Evolutionary conservation across 2,329 filamentous ascomycete species (phyloP), one percentile per base, ranked within the genome.

Genomic region (Didymella exigua): DNA sequence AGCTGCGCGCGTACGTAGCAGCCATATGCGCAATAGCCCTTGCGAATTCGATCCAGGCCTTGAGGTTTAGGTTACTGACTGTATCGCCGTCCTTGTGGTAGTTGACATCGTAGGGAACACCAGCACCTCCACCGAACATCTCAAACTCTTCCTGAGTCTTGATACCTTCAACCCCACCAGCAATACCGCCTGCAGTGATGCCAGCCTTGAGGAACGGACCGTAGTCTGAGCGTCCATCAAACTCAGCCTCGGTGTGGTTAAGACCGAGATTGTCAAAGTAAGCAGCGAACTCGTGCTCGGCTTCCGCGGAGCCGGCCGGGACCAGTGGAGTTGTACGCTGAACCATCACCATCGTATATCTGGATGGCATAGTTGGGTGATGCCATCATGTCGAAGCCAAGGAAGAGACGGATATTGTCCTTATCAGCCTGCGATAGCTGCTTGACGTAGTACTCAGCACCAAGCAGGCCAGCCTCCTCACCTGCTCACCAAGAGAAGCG

Each of bases 211-310:
- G 88, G 77, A 93, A 93, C 1, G 85, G 87, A 45, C 87, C 88
- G 65, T 93, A 93, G 74, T 95, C 90, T 59, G 87, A 90, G 54
- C 90, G 86, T 6, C 90, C 90, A 64, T 91, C 88, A 62, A 95
- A 93, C 2, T 85, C 83, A 24, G 89, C 89, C 54, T 89, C 85
- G 0, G 85, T 89, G 70, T 86, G 68, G 54, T 70, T 69, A 9
- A 70, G 59, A 3, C 66, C 63, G 10, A 68, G 62, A 47, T 68
- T 68, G 37, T 69, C 60, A 36, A 73, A 73, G 57, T 70, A 73
- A 46, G 67, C 59, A 10, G 68, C 58, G 36, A 87, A 73, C 86
- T 86, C 52, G 86, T 79, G 1, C 81, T 86, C 83, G 51, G 91
- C 80, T 70, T 91, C 82, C 58, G 87, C 84, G 0, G 88, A 91